Evolutionary conservation across 495 filamentous ascomycete species (phyloP), one percentile per base, ranked within the genome.

Genomic region (Trichoderma erinaceum): DNA sequence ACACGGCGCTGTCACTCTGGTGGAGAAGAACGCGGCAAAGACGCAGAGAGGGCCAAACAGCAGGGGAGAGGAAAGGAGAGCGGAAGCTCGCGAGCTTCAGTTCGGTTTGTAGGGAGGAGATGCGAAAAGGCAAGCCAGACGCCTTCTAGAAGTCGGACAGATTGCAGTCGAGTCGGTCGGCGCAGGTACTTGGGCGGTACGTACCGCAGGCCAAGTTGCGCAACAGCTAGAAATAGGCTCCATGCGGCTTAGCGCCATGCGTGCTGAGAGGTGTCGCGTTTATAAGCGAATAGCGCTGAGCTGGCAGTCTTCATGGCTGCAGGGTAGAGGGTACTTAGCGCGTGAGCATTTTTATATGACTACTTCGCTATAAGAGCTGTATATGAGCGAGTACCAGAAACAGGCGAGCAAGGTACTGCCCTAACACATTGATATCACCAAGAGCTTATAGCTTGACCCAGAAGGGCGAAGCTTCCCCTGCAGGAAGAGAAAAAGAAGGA

Each of bases 211-310:
- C 16, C 27, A 13, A 32, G 56, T 61, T 61, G 25, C 56, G 56
- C 56, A 21, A 61, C 25, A 61, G 23, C 56, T 61, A 25, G 29
- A 23, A 13, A 32, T 3, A 29, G 10, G 25, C 56, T 25, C 16
- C 16, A 61, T 61, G 56, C n/a, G 27, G 56, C 16, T 61, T 61
- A 61, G 56, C 56, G 56, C 56, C 56, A 61, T 61, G 56, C 56
- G n/a, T 23, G 25, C 25, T 61, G 56, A 32, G n/a, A 25, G 56
- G 56, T 61, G 56, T 61, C 56, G 29, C 56, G 23, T 35, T 32
- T 61, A 25, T 29, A 32, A 61, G 50, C 50, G 50, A 56, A 56
- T 21, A 16, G 16, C 50, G 50, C 18, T 56, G 8, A 48, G 50
- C n/a, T 56, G 50, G 21, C 50, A 3, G 50, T 56, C 56, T 32